Conservation (phyloP, 352 stramenopile genomes). For the Pythium apleroticum region DNA sequence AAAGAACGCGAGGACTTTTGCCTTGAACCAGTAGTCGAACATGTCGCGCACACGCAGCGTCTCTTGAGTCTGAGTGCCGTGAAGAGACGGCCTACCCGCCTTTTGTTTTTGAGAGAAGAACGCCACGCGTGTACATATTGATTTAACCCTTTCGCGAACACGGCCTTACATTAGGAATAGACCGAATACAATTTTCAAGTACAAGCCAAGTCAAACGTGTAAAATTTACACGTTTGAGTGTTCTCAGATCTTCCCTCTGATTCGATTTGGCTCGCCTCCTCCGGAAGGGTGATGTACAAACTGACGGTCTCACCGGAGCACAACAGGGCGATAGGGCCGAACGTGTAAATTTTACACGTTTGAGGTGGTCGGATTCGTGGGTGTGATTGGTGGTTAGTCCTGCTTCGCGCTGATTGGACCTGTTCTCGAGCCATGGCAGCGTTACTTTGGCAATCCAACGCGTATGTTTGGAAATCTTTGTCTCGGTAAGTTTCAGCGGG, state of each 20-base stretch:
- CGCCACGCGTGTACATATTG: too few species aligned
- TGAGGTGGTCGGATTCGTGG: not conserved
- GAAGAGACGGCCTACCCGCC: too few species aligned
- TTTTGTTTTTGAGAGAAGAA: too few species aligned
- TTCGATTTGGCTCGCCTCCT: not conserved
- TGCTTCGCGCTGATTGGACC: not conserved
- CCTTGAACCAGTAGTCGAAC: too few species aligned
- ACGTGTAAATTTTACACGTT: conserved; percentile 5
- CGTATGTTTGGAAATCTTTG: not conserved
- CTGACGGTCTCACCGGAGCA: not conserved
- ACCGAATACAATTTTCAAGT: conserved; percentile 15
- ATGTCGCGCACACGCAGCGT: too few species aligned
- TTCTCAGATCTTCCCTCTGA: not conserved
- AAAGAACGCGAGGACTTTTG: too few species aligned
- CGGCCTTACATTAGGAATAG: conserved; percentile 3
- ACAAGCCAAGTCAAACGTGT: conserved; percentile 1
- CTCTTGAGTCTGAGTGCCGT: too few species aligned
- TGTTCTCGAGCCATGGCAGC: not conserved
- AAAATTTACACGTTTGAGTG: conserved; percentile 8
- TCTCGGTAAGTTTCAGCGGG: not conserved
- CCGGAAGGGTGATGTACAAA: not conserved
- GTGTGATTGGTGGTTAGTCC: not conserved
- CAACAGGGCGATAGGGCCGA: not conserved
- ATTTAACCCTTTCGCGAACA: conserved; percentile 3
- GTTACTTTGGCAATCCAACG: not conserved